Conservation (phyloP, 768 basidiomycete species). For the Amanita pseudoporphyria region DNA sequence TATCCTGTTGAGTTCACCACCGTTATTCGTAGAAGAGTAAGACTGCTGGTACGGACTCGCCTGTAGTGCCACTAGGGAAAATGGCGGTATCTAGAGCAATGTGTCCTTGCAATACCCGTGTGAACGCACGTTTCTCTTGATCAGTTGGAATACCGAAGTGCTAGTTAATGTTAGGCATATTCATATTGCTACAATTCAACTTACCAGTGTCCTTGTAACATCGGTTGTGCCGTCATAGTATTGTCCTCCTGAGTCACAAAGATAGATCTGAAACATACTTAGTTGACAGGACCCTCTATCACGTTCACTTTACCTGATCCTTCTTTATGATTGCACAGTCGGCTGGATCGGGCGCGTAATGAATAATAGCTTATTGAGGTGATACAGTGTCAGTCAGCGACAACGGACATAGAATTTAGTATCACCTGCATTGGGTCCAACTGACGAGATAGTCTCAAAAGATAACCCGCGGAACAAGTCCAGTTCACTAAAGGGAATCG, state of each 20-base stretch:
- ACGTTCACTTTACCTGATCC: constrained; percentile 44
- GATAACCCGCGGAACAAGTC: constrained; percentile 79
- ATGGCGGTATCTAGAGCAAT: constrained; percentile 81
- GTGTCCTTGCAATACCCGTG: constrained; percentile 85
- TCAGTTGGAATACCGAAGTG: constrained; percentile 83
- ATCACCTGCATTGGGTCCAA: constrained; percentile 79
- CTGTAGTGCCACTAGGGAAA: constrained; percentile 76
- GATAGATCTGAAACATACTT: constrained; percentile 24
- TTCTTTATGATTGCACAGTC: constrained; percentile 68
- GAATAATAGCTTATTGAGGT: constrained; percentile 66
- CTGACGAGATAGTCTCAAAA: constrained; percentile 87
- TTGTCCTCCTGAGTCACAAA: constrained; percentile 85
- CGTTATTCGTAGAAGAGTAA: not conserved
- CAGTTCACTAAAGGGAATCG: constrained; percentile 44
- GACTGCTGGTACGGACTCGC: constrained; percentile 29
- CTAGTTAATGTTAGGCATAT: constrained; percentile 23
- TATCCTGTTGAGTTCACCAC: constrained; percentile 37
- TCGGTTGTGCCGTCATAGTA: constrained; percentile 94
- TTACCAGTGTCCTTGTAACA: constrained; percentile 80
- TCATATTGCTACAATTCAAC: constrained; percentile 9
- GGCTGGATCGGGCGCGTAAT: constrained; percentile 74
- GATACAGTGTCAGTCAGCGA: not conserved
- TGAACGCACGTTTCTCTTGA: constrained; percentile 83
- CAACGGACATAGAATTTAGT: not conserved
- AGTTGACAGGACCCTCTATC: not conserved